These are phyloP conservation scores for Scenedesmus sp. DNA, from an alignment of 163 green algal genomes.

Conservation along the genomic window DNA sequence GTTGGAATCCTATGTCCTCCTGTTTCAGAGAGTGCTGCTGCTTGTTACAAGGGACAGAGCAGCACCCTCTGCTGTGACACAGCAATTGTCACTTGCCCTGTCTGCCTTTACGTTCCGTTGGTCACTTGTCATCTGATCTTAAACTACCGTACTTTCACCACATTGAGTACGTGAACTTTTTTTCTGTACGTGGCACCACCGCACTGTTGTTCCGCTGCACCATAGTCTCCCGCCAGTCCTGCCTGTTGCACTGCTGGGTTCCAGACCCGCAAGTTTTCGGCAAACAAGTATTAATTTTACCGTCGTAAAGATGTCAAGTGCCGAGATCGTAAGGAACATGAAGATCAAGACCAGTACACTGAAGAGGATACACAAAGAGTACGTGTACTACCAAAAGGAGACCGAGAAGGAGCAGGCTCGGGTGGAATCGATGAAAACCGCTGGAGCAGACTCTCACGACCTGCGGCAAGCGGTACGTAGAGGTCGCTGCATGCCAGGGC, in stretches of 20 bases:
- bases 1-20: too few relatives aligned
- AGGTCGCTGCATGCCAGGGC: background rate
- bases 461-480: conserved; percentile 89
- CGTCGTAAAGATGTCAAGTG: conserved; percentile 44
- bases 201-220: background rate
- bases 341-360: conserved; percentile 91
- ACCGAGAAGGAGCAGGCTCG: conserved; percentile 75
- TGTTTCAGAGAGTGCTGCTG: too few relatives aligned
- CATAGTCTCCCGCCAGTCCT: background rate
- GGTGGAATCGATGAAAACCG: conserved; percentile 83
- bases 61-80: too few relatives aligned
- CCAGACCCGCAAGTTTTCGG: background rate
- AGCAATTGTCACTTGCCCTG: too few relatives aligned
- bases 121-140: too few relatives aligned
- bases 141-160: too few relatives aligned
- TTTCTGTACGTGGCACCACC: background rate
- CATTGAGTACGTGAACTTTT: too few relatives aligned
- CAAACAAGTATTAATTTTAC: background rate
- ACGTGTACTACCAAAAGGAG: conserved; percentile 90
- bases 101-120: too few relatives aligned
- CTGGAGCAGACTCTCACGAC: conserved; percentile 80
- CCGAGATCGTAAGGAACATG: conserved; percentile 69
- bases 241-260: background rate
- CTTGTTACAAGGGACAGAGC: too few relatives aligned
- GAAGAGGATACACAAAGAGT: conserved; percentile 89